Base-by-base conservation (phyloP, 2,329 filamentous ascomycete genomes). In the Fusarium ambrosium region DNA sequence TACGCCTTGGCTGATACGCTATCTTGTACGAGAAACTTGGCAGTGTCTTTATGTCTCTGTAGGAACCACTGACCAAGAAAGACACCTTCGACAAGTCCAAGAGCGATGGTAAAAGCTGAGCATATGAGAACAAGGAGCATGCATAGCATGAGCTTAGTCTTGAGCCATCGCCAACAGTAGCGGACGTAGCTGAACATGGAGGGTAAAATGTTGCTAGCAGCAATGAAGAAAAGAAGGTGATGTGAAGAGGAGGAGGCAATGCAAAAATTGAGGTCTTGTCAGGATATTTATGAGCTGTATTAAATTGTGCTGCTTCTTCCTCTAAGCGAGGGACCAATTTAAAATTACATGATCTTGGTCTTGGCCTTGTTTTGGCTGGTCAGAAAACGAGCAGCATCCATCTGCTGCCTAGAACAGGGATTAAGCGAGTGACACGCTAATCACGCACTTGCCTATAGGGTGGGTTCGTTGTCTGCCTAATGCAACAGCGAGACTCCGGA, bases 41-140 rank as follows among this genome's bases (percentile, higher is more conserved):
- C 20, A 37, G 32, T 58, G 13, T 58, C 53, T 22, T 22, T 32
- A 29, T 32, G 36, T 20, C n/a, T 24, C 9, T 22, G 53, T 20
- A 58, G 20, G 53, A 36, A 34, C 53, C 32, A 58, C 53, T 58
- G 53, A 18, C 53, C 53, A 24, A 58, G 53, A 22, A 58, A 58
- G 32, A 58, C 53, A 18, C 53, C 53, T 58, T 58, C 53, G 8
- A 58, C 32, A 32, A 58, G 53, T 18, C 53, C 53, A 36, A 58
- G 53, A 24, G 18, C 11, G 18, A 58, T 58, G 13, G 53, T 58
- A 6, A 13, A 58, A 37, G 32, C 6, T 32, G 53, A 58, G 53
- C 53, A 58, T 22, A 58, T 20, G 29, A 58, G 53, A 2, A 16
- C 29, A 24, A 58, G 53, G 13, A 58, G n/a, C 8, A 58, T 13